Conservation (phyloP, 2,329 filamentous ascomycete genomes). For the Furcasterigmium sp. region DNA sequence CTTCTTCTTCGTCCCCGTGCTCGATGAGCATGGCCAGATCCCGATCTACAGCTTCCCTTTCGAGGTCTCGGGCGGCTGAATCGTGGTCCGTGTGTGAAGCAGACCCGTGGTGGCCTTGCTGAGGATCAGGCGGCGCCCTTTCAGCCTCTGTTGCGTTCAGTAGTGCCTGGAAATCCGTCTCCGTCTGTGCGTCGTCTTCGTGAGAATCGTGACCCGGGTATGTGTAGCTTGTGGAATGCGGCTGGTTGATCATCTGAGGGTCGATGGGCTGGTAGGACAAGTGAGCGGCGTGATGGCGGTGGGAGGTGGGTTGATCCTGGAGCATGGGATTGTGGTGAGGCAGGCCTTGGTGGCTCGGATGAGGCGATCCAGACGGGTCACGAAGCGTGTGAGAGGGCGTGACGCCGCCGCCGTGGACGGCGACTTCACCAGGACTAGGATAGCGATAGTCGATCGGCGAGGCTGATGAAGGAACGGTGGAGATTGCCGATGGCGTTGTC, state of each 20-base stretch:
- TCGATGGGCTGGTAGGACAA: conserved; percentile 51
- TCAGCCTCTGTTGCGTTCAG: conserved; percentile 36
- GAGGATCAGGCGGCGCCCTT: conserved; percentile 11
- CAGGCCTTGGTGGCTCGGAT: conserved; percentile 19
- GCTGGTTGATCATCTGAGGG: conserved; percentile 51
- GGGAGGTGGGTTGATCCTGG: conserved; percentile 18
- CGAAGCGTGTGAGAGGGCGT: conserved; percentile 31
- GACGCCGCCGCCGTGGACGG: conserved; percentile 22
- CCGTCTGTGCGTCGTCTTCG: conserved; percentile 25
- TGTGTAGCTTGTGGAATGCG: conserved; percentile 16
- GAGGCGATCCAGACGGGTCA: conserved; percentile 15
- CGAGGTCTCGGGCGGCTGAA: conserved; percentile 31
- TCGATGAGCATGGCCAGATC: conserved; percentile 49
- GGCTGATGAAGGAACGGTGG: background rate
- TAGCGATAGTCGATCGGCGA: conserved; percentile 21
- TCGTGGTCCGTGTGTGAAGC: conserved; percentile 13
- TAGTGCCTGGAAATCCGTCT: conserved; percentile 48
- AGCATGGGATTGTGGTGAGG: conserved; percentile 28
- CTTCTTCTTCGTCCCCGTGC: conserved; percentile 24
- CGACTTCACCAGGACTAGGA: conserved; percentile 43
- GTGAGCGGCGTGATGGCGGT: conserved; percentile 15
- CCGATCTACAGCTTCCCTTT: conserved; percentile 34
- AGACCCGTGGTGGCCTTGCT: conserved; percentile 5
- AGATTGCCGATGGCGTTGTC: background rate
- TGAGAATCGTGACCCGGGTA: conserved; percentile 10